Evolutionary conservation across 805 yeast species (phyloP), one percentile per base, ranked within the genome.

Genomic region (Alloascoidea africana): DNA sequence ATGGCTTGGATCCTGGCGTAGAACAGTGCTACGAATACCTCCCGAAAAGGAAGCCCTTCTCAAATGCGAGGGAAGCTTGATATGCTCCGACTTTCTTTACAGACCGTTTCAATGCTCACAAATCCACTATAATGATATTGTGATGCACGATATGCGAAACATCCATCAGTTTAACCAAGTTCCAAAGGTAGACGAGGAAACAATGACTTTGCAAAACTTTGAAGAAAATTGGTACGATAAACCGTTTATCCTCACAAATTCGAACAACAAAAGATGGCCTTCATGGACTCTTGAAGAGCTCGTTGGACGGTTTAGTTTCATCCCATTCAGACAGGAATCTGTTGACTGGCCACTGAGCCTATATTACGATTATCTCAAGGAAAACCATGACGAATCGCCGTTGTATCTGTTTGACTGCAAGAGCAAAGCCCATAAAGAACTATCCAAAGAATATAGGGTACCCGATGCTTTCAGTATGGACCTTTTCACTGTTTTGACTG

Each of bases 1-100:
- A 23, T 85, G 96, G 96, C 52, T 48, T 18, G 95, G 96, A 1
- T 69, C 85, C 2, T 86, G 96, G 96, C 66, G 87, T 46, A 59
- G 68, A 30, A 74, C 89, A 2, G 59, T 70, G 23, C 54, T 73
- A 42, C 51, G 56, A 0, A 42, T 65, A n/a, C 48, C 56, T 4
- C 41, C 37, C 3, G 49, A 45, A 5, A 53, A 52, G 18, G 77
- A 73, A 18, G 66, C 72, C 13, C 40, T 42, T 11, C 45, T 76
- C 4, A 65, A 66, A 41, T 55, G 75, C 16, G 58, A 62, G 0
- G 44, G 38, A 17, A 66, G 67, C 42, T 47, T 73, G 19, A 47
- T 85, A 3, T 83, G 78, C 51, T 80, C 93, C 0, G 96, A 86
- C 50, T 46, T 70, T n/a, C 54, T 87, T 11, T 86, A 76, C 53